phyloP scores from a whole-genome alignment of 192 early-diverging fungal species.

The Kappamyces sp. region DNA sequence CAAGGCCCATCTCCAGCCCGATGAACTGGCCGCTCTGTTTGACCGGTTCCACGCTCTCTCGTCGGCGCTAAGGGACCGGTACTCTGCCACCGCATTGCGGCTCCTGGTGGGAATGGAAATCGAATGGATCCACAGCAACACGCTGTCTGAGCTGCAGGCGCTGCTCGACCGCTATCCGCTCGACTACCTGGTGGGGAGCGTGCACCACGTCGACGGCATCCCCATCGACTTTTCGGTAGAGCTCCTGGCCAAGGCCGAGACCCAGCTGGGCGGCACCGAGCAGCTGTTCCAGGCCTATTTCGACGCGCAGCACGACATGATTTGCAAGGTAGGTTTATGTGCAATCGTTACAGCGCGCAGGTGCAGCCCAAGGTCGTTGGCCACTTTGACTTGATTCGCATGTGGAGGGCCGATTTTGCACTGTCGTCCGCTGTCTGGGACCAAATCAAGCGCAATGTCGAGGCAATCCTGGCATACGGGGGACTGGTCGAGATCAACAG shows the following conservation, averaged over 20 bases:
- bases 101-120: constrained; percentile 87
- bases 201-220: constrained; percentile 79
- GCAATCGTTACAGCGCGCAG: not conserved
- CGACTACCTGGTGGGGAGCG: constrained; percentile 88
- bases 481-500: constrained; percentile 93
- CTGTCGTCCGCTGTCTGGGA: constrained; percentile 44
- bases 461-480: constrained; percentile 69
- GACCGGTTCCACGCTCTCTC: constrained; percentile 69
- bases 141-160: constrained; percentile 41
- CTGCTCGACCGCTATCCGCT: constrained; percentile 47
- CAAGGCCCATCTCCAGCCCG: constrained; percentile 58
- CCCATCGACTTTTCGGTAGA: constrained; percentile 79
- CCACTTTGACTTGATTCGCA: constrained; percentile 91
- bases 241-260: constrained; percentile 49
- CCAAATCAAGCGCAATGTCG: constrained; percentile 70
- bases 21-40: constrained; percentile 59
- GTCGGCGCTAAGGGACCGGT: constrained; percentile 57
- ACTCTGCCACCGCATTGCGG: constrained; percentile 31
- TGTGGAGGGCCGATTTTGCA: constrained; percentile 54
- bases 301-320: constrained; percentile 78
- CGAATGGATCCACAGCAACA: constrained; percentile 64
- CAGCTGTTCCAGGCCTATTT: constrained; percentile 75
- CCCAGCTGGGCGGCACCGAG: constrained; percentile 19
- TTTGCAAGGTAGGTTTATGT: constrained; percentile 43
- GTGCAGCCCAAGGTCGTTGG: constrained; percentile 78